Percentiles rank a stretch among this genome's conserved stretches.
Evolutionary conservation across 768 basidiomycete species (phyloP).

Genomic region (Lactarius sanguifluus): DNA sequence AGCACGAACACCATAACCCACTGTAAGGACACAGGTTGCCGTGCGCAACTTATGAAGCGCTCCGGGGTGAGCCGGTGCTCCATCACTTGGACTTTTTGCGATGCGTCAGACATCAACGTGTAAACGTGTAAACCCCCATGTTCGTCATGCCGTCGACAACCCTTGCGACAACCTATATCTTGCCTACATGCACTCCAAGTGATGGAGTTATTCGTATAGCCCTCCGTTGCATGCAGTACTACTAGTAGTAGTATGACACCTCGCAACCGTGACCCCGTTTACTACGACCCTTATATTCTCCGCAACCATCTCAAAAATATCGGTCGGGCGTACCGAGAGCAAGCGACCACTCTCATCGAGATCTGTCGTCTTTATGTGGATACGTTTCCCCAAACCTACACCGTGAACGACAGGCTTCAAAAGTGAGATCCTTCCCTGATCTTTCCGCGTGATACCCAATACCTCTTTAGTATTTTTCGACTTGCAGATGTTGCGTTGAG

Average conservation of each 20-base stretch:
- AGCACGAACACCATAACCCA: too few relatives aligned
- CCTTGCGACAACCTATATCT: too few relatives aligned
- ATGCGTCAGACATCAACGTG: neutral
- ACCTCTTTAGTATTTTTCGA: neutral
- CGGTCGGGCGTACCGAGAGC: neutral
- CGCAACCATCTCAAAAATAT: neutral
- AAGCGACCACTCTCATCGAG: conserved; percentile 4
- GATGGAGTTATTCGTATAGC: neutral
- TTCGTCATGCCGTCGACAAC: too few relatives aligned
- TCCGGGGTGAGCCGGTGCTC: neutral
- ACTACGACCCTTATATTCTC: too few relatives aligned
- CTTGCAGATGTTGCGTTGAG: conserved; percentile 7
- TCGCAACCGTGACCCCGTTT: too few relatives aligned
- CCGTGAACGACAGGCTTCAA: neutral
- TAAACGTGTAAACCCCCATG: neutral
- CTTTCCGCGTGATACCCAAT: too few relatives aligned
- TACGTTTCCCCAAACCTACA: neutral
- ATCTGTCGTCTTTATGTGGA: neutral
- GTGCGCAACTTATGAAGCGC: too few relatives aligned
- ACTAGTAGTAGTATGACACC: neutral
- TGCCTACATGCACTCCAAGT: too few relatives aligned
- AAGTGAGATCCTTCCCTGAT: neutral
- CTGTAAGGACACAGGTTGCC: too few relatives aligned
- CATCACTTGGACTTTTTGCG: neutral
- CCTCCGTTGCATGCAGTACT: neutral